These are phyloP conservation scores for Fusarium subtropicale DNA, from an alignment of 2,329 filamentous ascomycete species.

Conservation along the genomic window DNA sequence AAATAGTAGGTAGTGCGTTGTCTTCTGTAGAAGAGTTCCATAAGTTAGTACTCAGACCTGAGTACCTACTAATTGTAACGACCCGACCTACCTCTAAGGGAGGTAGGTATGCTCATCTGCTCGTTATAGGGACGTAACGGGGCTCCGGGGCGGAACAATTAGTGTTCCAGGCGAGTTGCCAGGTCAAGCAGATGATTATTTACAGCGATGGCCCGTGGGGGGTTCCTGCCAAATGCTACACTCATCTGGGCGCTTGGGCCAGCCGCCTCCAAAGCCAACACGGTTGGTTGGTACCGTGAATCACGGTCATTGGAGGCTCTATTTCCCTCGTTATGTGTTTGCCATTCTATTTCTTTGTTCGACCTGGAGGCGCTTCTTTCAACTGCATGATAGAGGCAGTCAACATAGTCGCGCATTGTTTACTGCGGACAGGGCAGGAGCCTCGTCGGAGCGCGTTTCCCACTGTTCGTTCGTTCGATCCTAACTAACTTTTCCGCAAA, in stretches of 20 bases:
- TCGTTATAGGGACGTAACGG: too few species aligned
- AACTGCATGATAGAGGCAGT: not conserved
- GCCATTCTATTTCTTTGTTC: conserved; percentile 4
- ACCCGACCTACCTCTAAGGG: too few species aligned
- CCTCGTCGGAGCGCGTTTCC: not conserved
- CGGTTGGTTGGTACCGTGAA: not conserved
- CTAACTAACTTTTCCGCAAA: not conserved
- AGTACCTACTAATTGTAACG: too few species aligned
- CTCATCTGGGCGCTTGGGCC: conserved; percentile 28
- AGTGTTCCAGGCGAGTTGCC: conserved; percentile 8
- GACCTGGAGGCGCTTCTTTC: not conserved
- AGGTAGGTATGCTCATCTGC: too few species aligned
- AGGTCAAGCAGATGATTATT: not conserved
- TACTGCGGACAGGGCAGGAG: not conserved
- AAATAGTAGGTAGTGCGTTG: not conserved
- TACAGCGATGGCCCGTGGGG: not conserved
- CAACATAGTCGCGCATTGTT: not conserved
- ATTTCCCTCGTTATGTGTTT: conserved; percentile 11
- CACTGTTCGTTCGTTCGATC: not conserved
- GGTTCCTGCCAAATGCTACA: conserved; percentile 2
- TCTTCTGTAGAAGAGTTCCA: not conserved
- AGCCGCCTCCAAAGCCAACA: conserved; percentile 33
- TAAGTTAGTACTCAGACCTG: too few species aligned
- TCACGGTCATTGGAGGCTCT: conserved; percentile 7
- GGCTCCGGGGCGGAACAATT: conserved; percentile 26